Conservation (phyloP, 768 basidiomycete species). For the Termitomyces sp. region DNA sequence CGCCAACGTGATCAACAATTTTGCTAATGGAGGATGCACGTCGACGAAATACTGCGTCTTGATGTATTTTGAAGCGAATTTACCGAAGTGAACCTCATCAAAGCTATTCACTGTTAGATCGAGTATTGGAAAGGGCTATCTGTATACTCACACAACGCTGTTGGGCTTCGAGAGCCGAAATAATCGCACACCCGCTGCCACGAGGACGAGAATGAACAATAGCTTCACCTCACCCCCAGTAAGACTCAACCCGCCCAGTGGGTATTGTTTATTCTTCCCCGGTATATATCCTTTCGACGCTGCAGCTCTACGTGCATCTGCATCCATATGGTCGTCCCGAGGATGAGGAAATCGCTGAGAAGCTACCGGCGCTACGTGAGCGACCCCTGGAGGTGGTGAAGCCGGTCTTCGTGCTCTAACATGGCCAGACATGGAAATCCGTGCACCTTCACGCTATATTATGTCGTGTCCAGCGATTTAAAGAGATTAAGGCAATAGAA, state of each 20-base stretch:
- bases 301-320: slow-evolving; percentile 66
- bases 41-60: slow-evolving; percentile 90
- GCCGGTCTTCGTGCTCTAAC: slow-evolving; percentile 69
- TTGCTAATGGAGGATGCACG: slow-evolving; percentile 96
- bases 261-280: slow-evolving; percentile 39
- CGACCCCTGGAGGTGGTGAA: slow-evolving; percentile 55
- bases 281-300: slow-evolving; percentile 64
- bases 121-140: neutral
- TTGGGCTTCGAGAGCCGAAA: slow-evolving; percentile 82
- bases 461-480: slow-evolving; percentile 6
- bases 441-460: slow-evolving; percentile 11
- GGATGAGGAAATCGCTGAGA: slow-evolving; percentile 63
- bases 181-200: slow-evolving; percentile 80
- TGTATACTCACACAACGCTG: slow-evolving; percentile 81
- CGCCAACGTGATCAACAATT: slow-evolving; percentile 89
- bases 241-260: slow-evolving; percentile 61
- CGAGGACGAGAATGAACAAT: slow-evolving; percentile 56
- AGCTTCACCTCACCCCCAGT: slow-evolving; percentile 76
- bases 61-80: slow-evolving; percentile 93
- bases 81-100: slow-evolving; percentile 98
- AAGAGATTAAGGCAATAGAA: slow-evolving; percentile 1
- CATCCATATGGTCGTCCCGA: slow-evolving; percentile 65
- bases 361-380: slow-evolving; percentile 31
- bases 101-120: slow-evolving; percentile 50
- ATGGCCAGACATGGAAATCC: slow-evolving; percentile 37